Base-by-base conservation (phyloP, 1,139 yeast genomes). In the Saccharomyces pastorianus region DNA sequence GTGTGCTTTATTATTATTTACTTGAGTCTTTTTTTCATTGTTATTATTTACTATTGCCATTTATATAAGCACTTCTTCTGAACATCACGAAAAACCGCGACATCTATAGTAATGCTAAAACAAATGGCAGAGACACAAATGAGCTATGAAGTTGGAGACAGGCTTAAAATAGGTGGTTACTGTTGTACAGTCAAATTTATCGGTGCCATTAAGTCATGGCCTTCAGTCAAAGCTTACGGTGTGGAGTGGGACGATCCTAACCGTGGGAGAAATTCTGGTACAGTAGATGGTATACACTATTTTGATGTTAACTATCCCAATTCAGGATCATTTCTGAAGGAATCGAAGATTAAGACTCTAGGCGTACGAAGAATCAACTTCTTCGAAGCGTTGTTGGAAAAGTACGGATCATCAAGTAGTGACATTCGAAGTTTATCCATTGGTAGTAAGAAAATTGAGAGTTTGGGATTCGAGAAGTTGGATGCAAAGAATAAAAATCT, bases 231-330 rank as follows among this genome's bases (percentile, higher is more conserved):
- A 0, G 90, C 93, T 0, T 70, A 80, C 14, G 97, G 97, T 0
- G 76, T 91, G 1, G 97, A 91, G 66, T 91, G 97, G 97, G 97
- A 91, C 66, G 75, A 82, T 53, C 69, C 71, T 0, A 48, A 55
- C 0, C 60, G 67, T 2, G 91, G 91, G 1, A 83, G 80, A 60
- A 79, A 85, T 63, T 68, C 75, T 54, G 91, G 91, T 0, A 54
- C 62, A 1, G 57, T 77, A 41, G 66, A 75, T 25, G 84, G 80
- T 0, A 60, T 65, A 0, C 60, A 65, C 47, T 82, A 82, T 61
- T 85, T 85, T 64, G 41, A 57, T 9, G 65, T 69, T 4, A 11
- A 28, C 0, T 58, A 64, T 49, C 64, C 59, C 1, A 67, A 66
- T 1, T 67, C 86, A 1, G 96, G 89, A 0, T 83, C 95, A 1